Base-by-base conservation (phyloP, 306 rosid genomes). In the Lotus japonicus region DNA sequence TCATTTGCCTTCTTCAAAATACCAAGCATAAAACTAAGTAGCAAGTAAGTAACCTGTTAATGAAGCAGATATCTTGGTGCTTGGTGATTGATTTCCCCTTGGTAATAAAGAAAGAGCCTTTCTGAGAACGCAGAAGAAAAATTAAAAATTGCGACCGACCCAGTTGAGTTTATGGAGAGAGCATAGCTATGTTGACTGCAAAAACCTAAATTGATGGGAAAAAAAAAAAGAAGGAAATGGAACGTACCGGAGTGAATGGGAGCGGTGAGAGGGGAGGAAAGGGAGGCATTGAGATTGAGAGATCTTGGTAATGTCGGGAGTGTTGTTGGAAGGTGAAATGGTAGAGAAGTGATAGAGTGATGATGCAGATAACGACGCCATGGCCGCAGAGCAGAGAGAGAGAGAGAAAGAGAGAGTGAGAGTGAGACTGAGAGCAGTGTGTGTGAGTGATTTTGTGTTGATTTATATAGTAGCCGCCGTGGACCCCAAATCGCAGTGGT, bases 341-440 rank as follows among this genome's bases (percentile, higher is more conserved):
- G 66, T 23, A 9, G 77, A 12, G 56, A 82, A 68, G 60, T 31
- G 73, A 21, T 84, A 74, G 26, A 76, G 70, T 58, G 17, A 46
- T 10, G 80, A 46, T 10, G 80, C 51, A 13, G 84, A 81, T 45
- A 72, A 56, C 9, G 86, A 84, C 68, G 72, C 79, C 89, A 84
- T 84, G 49, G 35, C 15, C 33, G 63, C 19, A 11, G 17, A 1
- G 16, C 6, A 2, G 58, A 5, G 35, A 66, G 51, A 64, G 14
- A 63, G n/a, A 53, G 70, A 50, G 6, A 43, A 4, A 26, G 31
- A n/a, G n/a, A n/a, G n/a, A n/a, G n/a, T n/a, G n/a, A n/a, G n/a
- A n/a, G n/a, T n/a, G n/a, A n/a, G n/a, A n/a, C n/a, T n/a, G n/a
- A n/a, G n/a, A n/a, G n/a, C n/a, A n/a, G n/a, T n/a, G n/a, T n/a